Base-by-base conservation (phyloP, 2,329 filamentous ascomycete genomes). In the Penicillium sp. region DNA sequence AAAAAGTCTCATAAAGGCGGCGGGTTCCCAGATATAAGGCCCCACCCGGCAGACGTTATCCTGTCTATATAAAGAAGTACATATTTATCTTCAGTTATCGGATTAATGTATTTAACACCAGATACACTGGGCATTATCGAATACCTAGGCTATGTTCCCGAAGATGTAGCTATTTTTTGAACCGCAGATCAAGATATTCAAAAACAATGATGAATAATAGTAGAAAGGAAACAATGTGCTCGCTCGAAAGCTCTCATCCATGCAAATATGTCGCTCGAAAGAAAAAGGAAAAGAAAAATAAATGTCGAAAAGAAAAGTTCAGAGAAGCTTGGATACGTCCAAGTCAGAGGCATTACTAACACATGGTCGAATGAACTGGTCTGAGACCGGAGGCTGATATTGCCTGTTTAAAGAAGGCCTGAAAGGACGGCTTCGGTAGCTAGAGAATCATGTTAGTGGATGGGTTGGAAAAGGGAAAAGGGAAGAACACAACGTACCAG, bases 401-500 rank as follows among this genome's bases (percentile, higher is more conserved):
- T n/a, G 18, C 5, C n/a, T 26, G 29, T 62, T 74, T 62, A 92
- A 66, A 92, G 76, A 69, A 91, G 87, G 49, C 89, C 89, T 46
- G 89, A 90, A 51, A 93, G 79, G 59, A 92, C 81, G 50, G 89
- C 89, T 75, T 92, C 89, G 55, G 89, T 92, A 63, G 89, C 89
- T 81, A 65, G 22, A 54, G 23, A 64, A 54, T 69, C 78, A 68
- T 73, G 72, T 58, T 57, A 62, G 56, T 44, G 49, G 57, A 42
- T 43, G 27, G 26, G 12, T 35, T 11, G 27, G 31, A 26, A 37
- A 49, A 29, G n/a, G n/a, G n/a, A 8, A 8, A 55, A 8, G 66
- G 52, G 42, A 31, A 58, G 58, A 51, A 22, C 26, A 22, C 5
- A 61, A 84, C 88, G 77, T 86, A 93, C 89, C 89, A 78, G 87